phyloP scores from a whole-genome alignment of 352 stramenopile species.

The Globisporangium carolinianum region DNA sequence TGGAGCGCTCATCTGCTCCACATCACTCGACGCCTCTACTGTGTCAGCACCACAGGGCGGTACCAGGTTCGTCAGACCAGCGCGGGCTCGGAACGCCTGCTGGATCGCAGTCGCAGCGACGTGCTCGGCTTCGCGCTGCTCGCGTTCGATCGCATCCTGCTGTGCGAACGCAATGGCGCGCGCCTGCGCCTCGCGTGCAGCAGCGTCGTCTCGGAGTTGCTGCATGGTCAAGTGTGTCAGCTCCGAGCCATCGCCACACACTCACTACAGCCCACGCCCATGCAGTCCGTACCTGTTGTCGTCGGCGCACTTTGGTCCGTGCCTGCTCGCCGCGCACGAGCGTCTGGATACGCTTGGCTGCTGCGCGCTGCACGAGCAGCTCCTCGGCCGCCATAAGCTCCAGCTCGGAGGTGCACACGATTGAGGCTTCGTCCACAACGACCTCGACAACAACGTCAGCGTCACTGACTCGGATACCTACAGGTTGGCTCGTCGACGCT shows the following conservation, averaged over 20 bases:
- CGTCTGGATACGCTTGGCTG: conserved; percentile 24
- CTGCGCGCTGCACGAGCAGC: conserved; percentile 16
- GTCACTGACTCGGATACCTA: background rate
- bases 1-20: no score
- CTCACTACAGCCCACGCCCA: background rate
- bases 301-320: conserved; percentile 14
- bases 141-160: conserved; percentile 9
- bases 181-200: conserved; percentile 18
- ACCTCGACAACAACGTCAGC: conserved; percentile 13
- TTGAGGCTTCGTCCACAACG: conserved; percentile 7
- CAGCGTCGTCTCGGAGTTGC: conserved; percentile 13
- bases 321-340: conserved; percentile 22
- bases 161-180: background rate
- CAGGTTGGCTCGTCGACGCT: background rate
- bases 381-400: conserved; percentile 15
- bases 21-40: no score
- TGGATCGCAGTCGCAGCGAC: conserved; percentile 38
- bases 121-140: conserved; percentile 33
- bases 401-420: conserved; percentile 17
- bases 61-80: background rate
- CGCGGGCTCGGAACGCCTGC: conserved; percentile 19
- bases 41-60: no score
- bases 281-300: conserved; percentile 2
- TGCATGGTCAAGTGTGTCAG: background rate
- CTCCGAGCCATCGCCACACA: background rate